Percentiles rank a stretch among this genome's conserved stretches.
These are phyloP conservation scores for Claviceps africana DNA, from an alignment of 2,329 filamentous ascomycete species.

Conservation along the genomic window DNA sequence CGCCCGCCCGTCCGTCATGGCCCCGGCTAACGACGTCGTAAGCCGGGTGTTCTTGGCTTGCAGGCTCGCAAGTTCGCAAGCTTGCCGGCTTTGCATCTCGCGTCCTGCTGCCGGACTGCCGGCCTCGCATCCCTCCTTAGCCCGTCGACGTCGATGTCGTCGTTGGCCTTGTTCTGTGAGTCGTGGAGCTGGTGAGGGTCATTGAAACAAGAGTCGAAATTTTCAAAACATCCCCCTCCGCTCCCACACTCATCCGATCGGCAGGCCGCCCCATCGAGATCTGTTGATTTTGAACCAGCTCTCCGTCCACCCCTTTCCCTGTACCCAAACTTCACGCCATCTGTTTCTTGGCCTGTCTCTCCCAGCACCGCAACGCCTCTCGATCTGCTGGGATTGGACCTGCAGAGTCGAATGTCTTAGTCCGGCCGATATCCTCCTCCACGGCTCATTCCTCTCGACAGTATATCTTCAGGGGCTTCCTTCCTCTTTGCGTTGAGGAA, in stretches of 20 bases:
- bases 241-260: constrained; percentile 10
- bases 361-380: constrained; percentile 15
- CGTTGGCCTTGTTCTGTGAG: not conserved
- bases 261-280: constrained; percentile 16
- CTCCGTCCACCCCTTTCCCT: constrained; percentile 22
- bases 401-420: constrained; percentile 22
- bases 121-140: constrained; percentile 9
- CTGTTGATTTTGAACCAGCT: constrained; percentile 10
- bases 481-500: constrained; percentile 17
- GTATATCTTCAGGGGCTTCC: constrained; percentile 29
- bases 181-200: constrained; percentile 9
- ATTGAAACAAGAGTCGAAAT: constrained; percentile 9
- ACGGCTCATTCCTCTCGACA: constrained; percentile 22
- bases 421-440: constrained; percentile 16
- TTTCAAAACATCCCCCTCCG: constrained; percentile 14
- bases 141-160: not conserved
- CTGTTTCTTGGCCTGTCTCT: constrained; percentile 23
- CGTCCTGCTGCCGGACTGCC: too few species aligned
- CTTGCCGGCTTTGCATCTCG: constrained; percentile 9
- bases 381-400: constrained; percentile 21
- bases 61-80: not conserved
- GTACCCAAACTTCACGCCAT: constrained; percentile 13
- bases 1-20: not conserved
- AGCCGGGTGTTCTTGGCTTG: not conserved
- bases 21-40: not conserved